phyloP scores from a whole-genome alignment of 2,329 filamentous ascomycete species.

The Davidsoniella eucalypti region DNA sequence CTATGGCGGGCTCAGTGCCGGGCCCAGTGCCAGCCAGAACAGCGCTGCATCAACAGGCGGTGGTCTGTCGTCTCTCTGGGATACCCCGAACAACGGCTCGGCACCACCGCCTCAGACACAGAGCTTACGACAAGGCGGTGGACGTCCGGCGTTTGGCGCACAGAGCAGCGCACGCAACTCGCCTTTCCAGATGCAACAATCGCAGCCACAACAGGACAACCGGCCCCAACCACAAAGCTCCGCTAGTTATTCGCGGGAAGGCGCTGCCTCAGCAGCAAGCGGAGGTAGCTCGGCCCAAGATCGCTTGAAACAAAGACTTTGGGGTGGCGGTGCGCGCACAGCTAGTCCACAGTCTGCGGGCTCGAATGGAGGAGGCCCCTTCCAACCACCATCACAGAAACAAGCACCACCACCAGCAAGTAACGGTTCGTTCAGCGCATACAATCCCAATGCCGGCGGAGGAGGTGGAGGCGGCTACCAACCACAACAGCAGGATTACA shows the following conservation, averaged over 20 bases:
- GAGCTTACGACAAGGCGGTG: conserved; percentile 22
- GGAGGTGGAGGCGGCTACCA: conserved; percentile 16
- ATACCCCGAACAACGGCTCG: conserved; percentile 23
- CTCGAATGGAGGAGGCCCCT: conserved; percentile 20
- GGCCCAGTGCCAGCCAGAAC: conserved; percentile 23
- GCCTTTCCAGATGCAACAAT: conserved; percentile 15
- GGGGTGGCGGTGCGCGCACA: conserved; percentile 45
- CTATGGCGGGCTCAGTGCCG: conserved; percentile 32
- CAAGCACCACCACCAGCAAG: conserved; percentile 2
- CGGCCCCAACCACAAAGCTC: conserved; percentile 11
- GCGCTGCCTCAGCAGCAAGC: conserved; percentile 35
- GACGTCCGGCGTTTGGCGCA: conserved; percentile 15
- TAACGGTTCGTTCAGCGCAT: conserved; percentile 1
- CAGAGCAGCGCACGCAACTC: conserved; percentile 18
- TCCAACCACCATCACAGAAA: conserved; percentile 27
- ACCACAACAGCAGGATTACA: conserved; percentile 8
- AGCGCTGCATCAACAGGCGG: conserved; percentile 14
- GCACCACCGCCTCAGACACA: conserved; percentile 22
- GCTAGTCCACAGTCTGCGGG: conserved; percentile 32
- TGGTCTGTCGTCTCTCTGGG: conserved; percentile 42
- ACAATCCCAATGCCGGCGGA: conserved; percentile 19
- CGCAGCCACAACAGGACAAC: conserved; percentile 5
- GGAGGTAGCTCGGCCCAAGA: conserved; percentile 51
- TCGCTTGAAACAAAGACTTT: conserved; percentile 62
- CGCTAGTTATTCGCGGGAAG: conserved; percentile 2